phyloP scores from a whole-genome alignment of 257 asterid genomes.

The Anisodus tanguticus region DNA sequence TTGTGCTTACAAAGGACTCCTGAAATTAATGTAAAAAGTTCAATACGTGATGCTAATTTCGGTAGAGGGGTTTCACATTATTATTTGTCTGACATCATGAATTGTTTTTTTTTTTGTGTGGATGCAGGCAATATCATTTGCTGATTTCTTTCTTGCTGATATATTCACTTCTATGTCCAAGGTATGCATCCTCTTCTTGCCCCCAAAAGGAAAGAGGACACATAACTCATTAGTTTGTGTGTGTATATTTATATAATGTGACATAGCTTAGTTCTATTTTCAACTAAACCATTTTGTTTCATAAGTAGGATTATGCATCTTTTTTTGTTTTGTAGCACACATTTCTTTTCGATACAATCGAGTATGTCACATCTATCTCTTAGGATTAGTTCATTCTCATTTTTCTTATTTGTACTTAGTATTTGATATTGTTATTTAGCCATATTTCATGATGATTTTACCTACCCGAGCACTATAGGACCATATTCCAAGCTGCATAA shows the following conservation, averaged over 20 bases:
- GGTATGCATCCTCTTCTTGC: conserved; percentile 54
- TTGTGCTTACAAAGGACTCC: not conserved
- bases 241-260: conserved; percentile 32
- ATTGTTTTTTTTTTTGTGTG: conserved; percentile 4
- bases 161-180: conserved; percentile 97
- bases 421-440: conserved; percentile 22
- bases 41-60: conserved; percentile 4
- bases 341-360: not conserved
- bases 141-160: conserved; percentile 97
- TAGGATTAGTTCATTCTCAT: conserved; percentile 8
- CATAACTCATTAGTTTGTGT: conserved; percentile 20
- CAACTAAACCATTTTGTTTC: conserved; percentile 13
- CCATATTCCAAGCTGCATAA: conserved; percentile 14
- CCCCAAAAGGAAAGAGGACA: conserved; percentile 6
- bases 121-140: conserved; percentile 85
- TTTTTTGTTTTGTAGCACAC: not conserved
- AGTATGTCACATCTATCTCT: not conserved
- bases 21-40: conserved; percentile 18
- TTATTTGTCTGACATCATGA: not conserved
- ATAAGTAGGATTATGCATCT: conserved; percentile 22
- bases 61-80: conserved; percentile 14
- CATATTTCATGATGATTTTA: not conserved
- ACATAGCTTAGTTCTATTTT: conserved; percentile 24
- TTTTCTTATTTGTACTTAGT: not conserved
- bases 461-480: not conserved